Conservation (phyloP, 768 basidiomycete genomes). For the Termitomyces sp. region DNA sequence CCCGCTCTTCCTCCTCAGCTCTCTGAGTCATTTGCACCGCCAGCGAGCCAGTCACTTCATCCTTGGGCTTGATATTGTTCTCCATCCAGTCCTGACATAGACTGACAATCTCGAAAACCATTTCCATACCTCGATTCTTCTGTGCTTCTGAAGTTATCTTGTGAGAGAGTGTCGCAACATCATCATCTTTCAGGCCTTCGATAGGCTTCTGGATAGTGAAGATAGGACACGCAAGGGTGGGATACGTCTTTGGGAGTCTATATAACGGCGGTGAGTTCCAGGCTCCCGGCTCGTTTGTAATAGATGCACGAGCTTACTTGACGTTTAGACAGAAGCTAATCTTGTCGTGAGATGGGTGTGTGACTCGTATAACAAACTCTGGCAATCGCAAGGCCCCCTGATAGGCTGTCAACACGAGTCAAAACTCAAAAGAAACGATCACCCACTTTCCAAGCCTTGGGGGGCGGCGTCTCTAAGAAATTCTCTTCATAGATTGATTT, state of each 20-base stretch:
- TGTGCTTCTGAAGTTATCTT: slow-evolving; percentile 63
- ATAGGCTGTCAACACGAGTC: slow-evolving; percentile 1
- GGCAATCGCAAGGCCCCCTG: slow-evolving; percentile 65
- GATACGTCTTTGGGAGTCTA: slow-evolving; percentile 82
- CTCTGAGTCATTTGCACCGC: slow-evolving; percentile 76
- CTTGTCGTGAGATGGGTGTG: slow-evolving; percentile 57
- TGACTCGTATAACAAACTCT: slow-evolving; percentile 72
- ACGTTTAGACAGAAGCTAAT: slow-evolving; percentile 64
- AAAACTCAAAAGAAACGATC: neutral
- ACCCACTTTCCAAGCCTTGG: slow-evolving; percentile 79
- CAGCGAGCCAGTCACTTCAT: slow-evolving; percentile 62
- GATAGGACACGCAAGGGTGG: slow-evolving; percentile 59
- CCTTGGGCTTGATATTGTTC: slow-evolving; percentile 46
- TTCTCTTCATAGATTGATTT: slow-evolving; percentile 78
- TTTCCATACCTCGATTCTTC: slow-evolving; percentile 60
- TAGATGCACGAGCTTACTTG: slow-evolving; percentile 41
- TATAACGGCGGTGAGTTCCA: neutral
- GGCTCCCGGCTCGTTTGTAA: neutral
- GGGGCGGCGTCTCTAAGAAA: slow-evolving; percentile 67
- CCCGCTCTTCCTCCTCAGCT: slow-evolving; percentile 64
- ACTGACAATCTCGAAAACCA: slow-evolving; percentile 76
- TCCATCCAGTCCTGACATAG: slow-evolving; percentile 70
- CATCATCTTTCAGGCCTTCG: slow-evolving; percentile 50
- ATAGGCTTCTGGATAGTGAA: slow-evolving; percentile 66
- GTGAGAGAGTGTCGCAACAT: slow-evolving; percentile 51